These are phyloP conservation scores for Sporisorium reilianum DNA, from an alignment of 1,284 basidiomycete genomes.

Conservation along the genomic window DNA sequence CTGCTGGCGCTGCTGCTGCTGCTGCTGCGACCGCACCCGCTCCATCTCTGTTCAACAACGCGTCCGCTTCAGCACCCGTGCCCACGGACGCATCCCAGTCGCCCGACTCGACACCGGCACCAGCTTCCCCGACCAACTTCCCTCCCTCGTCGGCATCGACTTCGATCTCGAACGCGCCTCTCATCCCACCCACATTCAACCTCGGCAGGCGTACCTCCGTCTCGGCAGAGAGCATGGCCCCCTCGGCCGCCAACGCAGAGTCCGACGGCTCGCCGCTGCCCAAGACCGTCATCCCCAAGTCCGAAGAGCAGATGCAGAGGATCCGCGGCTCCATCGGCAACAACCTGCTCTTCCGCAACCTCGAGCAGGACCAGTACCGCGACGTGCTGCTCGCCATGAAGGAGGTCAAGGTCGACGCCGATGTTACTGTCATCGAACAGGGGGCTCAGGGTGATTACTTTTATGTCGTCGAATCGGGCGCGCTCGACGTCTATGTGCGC, in stretches of 20 bases:
- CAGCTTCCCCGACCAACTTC: conserved; percentile 16
- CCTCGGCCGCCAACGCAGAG: conserved; percentile 68
- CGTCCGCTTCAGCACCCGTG: conserved; percentile 12
- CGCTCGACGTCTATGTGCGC: conserved; percentile 86
- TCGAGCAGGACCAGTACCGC: conserved; percentile 93
- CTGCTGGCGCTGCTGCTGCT: background rate
- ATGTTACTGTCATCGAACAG: conserved; percentile 91
- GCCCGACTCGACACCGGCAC: conserved; percentile 22
- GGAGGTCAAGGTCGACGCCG: conserved; percentile 80
- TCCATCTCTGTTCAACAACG: conserved; percentile 1
- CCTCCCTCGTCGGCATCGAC: conserved; percentile 6
- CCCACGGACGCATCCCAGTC: conserved; percentile 30
- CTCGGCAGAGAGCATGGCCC: conserved; percentile 94
- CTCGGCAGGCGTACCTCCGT: conserved; percentile 92
- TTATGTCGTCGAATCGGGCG: conserved; percentile 93
- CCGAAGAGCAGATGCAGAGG: conserved; percentile 83
- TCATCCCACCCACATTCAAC: conserved; percentile 75
- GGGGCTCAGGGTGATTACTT: conserved; percentile 97
- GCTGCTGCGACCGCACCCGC: background rate
- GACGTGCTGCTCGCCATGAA: conserved; percentile 96
- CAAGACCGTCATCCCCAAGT: conserved; percentile 75
- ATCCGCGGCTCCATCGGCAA: conserved; percentile 87
- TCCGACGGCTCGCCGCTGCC: conserved; percentile 28
- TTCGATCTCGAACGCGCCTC: conserved; percentile 12
- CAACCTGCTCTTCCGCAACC: conserved; percentile 94